Evolutionary conservation across 2,329 filamentous ascomycete species (phyloP).

Genomic region (Diaporthe capsici): DNA sequence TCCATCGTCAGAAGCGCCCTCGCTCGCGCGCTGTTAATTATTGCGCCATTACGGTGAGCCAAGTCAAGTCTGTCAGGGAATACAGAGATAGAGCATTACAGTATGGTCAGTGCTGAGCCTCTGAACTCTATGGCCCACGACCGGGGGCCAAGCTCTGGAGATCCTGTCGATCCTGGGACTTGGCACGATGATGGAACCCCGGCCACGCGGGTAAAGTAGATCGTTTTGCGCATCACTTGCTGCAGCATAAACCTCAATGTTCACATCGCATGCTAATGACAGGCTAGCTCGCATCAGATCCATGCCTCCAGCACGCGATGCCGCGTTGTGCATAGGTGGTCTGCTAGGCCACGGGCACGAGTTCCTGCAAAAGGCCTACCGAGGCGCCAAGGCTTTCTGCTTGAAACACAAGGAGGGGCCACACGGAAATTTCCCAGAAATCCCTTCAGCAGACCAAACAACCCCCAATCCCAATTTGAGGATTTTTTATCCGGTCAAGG

Average conservation of each 20-base stretch:
- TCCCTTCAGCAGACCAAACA: conserved; percentile 26
- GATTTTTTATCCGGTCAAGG: conserved; percentile 3
- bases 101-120: conserved; percentile 14
- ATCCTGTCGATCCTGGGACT: conserved; percentile 32
- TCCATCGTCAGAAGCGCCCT: conserved; percentile 11
- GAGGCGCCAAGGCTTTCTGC: conserved; percentile 34
- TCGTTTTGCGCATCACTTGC: conserved; percentile 13
- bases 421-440: conserved; percentile 35
- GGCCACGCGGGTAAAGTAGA: conserved; percentile 20
- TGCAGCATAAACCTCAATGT: background rate
- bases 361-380: conserved; percentile 21
- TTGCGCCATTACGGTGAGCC: conserved; percentile 21
- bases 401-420: conserved; percentile 27
- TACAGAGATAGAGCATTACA: background rate
- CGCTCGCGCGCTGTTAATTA: background rate
- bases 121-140: background rate
- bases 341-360: conserved; percentile 15
- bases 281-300: conserved; percentile 25
- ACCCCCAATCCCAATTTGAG: conserved; percentile 9
- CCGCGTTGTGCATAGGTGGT: conserved; percentile 4
- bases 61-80: conserved; percentile 26
- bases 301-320: conserved; percentile 21
- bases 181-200: conserved; percentile 30
- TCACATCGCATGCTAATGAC: conserved; percentile 8
- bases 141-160: conserved; percentile 24